Evolutionary conservation across 805 yeast genomes (phyloP), one percentile per base, ranked within the genome.

Genomic region (Komagataella pseudopastoris): DNA sequence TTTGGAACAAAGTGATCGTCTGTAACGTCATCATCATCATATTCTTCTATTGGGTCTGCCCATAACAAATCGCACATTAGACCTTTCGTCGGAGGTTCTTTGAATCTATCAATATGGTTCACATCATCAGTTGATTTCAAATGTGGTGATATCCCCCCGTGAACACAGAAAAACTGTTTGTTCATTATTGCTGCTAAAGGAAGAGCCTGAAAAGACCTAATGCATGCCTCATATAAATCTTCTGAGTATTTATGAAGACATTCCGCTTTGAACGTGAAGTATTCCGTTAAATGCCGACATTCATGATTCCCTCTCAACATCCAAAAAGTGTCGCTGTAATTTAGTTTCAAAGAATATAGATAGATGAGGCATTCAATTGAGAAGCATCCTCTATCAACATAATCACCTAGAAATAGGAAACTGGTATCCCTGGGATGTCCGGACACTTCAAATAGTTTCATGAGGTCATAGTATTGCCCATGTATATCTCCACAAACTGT

Each of bases 401-500:
- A 91, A 67, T 91, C 98, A 14, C 98, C 97, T 52, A 90, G 68
- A 60, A 91, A 90, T 51, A 90, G 70, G 63, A 88, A 91, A 17
- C 85, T 75, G 1, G 95, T 83, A n/a, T 62, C 67, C 14, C 69
- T 72, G 10, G 97, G 96, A 61, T 84, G 82, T 2, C 98, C 98
- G 45, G 96, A 96, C 16, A 89, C 91, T 63, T 91, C 97, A 61
- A 91, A 87, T 47, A 91, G 70, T 66, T 90, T 89, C 78, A 90
- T 74, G 58, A 91, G 72, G 65, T 91, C 99, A 64, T 77, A 90
- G 64, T 78, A 88, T 65, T 91, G 98, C 16, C 99, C 99, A 66
- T 91, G 98, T n/a, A 90, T 77, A 67, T 91, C 98, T 52, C 99
- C 99, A 69, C 97, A 89, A 2, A 91, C 89, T 0, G 96, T 90